Percentiles rank a stretch among this genome's conserved stretches.
These are phyloP conservation scores for Mortierella sp. DNA, from an alignment of 371 early-diverging fungal species.

Conservation along the genomic window DNA sequence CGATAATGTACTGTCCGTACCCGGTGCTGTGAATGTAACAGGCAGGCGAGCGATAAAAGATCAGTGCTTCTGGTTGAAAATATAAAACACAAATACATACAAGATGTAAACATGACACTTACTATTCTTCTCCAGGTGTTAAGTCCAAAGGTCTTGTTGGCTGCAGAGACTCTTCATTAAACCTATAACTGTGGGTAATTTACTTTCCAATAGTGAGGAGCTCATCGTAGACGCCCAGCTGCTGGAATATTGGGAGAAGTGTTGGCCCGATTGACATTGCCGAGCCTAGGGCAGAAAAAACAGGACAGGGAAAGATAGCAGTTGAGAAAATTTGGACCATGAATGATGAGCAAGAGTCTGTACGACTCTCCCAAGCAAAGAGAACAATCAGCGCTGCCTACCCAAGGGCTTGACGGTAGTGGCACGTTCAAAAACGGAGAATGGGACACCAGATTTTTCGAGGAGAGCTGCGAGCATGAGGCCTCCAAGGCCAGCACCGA, in stretches of 20 bases:
- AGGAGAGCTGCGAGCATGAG: neutral
- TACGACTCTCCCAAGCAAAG: neutral
- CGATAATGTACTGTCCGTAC: slow-evolving; percentile 5
- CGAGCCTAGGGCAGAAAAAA: neutral
- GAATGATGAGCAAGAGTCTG: neutral
- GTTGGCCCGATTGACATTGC: neutral
- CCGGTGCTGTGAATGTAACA: neutral
- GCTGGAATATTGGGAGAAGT: neutral
- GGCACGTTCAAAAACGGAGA: slow-evolving; percentile 13
- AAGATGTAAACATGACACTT: neutral
- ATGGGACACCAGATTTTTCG: neutral
- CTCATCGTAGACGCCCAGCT: neutral
- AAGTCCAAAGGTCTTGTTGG: neutral
- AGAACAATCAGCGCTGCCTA: neutral
- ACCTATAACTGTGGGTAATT: neutral
- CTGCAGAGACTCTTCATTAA: neutral
- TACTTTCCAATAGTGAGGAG: neutral
- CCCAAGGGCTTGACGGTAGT: slow-evolving; percentile 16
- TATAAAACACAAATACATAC: neutral
- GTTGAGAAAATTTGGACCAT: too few species aligned
- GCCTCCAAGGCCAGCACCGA: slow-evolving; percentile 11
- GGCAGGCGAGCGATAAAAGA: neutral
- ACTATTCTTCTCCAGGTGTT: neutral
- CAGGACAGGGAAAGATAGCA: neutral
- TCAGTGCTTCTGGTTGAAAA: neutral